Evolutionary conservation across 768 basidiomycete genomes (phyloP), one percentile per base, ranked within the genome.

Genomic region (Mycena floridula): DNA sequence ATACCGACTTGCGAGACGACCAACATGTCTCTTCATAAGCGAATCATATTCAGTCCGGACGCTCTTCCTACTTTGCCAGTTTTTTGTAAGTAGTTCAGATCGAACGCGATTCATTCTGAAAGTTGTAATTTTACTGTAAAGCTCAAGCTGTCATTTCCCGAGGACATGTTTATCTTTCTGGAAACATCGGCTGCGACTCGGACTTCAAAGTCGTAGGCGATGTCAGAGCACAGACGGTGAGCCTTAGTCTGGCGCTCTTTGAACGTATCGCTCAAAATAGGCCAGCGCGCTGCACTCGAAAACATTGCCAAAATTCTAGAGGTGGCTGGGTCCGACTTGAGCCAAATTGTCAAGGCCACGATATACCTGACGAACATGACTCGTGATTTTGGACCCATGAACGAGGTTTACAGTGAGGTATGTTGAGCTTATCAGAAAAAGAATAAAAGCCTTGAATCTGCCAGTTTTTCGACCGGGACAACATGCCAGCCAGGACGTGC

Each of bases 401-500:
- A 73, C 41, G 62, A 66, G 30, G 60, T 64, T 1, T 73, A 71
- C 40, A 40, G 54, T 23, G 54, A 67, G 54, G 70, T 68, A 42
- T 23, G 52, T 45, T 18, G 38, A 13, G 6, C 15, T 18, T 15
- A 11, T 5, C 20, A 38, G n/a, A n/a, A n/a, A n/a, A n/a, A n/a
- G n/a, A n/a, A n/a, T n/a, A n/a, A n/a, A n/a, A n/a, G n/a, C 5
- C 36, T 9, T 24, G 5, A 23, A 18, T n/a, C 13, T 16, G 25
- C 27, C 39, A 81, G 79, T 78, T 74, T 53, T 78, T 80, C 47
- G 56, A 65, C 18, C 57, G 57, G 42, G 60, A 61, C 11, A 64
- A 59, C 18, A 61, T 75, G 48, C 81, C 79, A 12, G 77, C 79
- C 5, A 67, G 79, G 35, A 81, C 80, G 20, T 79, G 78, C 54